These are phyloP conservation scores for Candida maesae DNA, from an alignment of 805 yeast species.

Conservation along the genomic window DNA sequence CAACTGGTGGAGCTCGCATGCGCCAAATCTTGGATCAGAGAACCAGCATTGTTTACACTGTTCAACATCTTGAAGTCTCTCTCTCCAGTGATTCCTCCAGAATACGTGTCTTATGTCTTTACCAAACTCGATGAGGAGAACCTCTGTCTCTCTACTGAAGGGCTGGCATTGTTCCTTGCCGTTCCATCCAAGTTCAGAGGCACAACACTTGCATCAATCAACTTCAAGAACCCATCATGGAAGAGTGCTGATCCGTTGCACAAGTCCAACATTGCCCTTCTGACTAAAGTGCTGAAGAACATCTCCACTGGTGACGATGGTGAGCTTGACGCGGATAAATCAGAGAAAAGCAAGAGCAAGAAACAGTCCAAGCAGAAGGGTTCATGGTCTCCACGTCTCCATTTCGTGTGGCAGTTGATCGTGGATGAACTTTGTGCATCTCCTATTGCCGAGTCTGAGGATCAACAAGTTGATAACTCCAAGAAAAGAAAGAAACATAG, in stretches of 20 bases:
- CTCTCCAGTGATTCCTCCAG: constrained; percentile 20
- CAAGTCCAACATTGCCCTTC: constrained; percentile 57
- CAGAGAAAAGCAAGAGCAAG: constrained; percentile 24
- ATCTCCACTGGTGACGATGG: constrained; percentile 35
- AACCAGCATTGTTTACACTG: constrained; percentile 66
- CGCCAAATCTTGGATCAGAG: constrained; percentile 80
- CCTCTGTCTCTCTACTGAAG: constrained; percentile 70
- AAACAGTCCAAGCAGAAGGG: constrained; percentile 49
- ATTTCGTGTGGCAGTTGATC: constrained; percentile 70
- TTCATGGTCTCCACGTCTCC: constrained; percentile 71
- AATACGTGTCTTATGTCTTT: constrained; percentile 32
- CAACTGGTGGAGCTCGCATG: constrained; percentile 54
- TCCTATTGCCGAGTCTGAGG: constrained; percentile 21
- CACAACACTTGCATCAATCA: constrained; percentile 2
- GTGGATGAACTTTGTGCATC: constrained; percentile 34
- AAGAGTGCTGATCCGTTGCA: constrained; percentile 67
- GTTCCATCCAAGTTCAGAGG: constrained; percentile 34
- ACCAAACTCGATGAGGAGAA: constrained; percentile 45
- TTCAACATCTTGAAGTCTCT: constrained; percentile 33
- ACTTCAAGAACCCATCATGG: constrained; percentile 44
- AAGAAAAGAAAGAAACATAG: constrained; percentile 41
- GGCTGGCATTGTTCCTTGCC: constrained; percentile 65
- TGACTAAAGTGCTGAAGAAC: constrained; percentile 65
- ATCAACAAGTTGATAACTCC: constrained; percentile 20
- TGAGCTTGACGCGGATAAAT: constrained; percentile 17